Percentiles rank a stretch among this genome's conserved stretches.
These are phyloP conservation scores for Lignosus rhinocerotis DNA, from an alignment of 1,284 basidiomycete genomes.

Conservation along the genomic window DNA sequence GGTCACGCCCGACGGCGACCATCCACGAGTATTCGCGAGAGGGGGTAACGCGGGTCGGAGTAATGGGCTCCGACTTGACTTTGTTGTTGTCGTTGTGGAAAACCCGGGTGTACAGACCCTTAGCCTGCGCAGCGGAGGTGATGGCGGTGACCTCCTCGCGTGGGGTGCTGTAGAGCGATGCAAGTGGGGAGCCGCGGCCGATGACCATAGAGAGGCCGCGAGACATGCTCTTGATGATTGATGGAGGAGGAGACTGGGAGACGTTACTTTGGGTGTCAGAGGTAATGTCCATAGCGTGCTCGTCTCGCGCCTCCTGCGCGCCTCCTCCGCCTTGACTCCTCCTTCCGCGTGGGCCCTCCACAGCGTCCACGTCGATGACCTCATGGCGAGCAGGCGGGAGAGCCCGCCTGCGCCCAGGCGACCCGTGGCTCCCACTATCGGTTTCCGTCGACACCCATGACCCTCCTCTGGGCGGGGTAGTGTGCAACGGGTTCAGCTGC, in stretches of 20 bases:
- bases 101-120: constrained; percentile 27
- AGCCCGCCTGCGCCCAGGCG: not conserved
- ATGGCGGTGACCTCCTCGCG: constrained; percentile 25
- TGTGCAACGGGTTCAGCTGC: not conserved
- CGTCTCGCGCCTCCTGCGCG: not conserved
- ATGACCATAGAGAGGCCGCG: constrained; percentile 66
- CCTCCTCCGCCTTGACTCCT: not conserved
- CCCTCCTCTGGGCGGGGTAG: not conserved
- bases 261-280: constrained; percentile 4
- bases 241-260: constrained; percentile 7
- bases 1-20: constrained; percentile 26
- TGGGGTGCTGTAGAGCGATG: constrained; percentile 29
- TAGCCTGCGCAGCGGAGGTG: constrained; percentile 25
- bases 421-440: constrained; percentile 18
- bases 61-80: constrained; percentile 24
- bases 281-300: not conserved
- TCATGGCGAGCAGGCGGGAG: not conserved
- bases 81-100: constrained; percentile 13
- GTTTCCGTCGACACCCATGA: constrained; percentile 32
- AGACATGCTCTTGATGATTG: constrained; percentile 51
- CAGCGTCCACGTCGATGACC: constrained; percentile 8
- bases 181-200: constrained; percentile 27
- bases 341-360: constrained; percentile 1
- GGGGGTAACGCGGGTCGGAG: constrained; percentile 10
- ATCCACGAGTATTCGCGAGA: constrained; percentile 23